Evolutionary conservation across 345 rosid species (phyloP).

Genomic region (Carallia brachiata): DNA sequence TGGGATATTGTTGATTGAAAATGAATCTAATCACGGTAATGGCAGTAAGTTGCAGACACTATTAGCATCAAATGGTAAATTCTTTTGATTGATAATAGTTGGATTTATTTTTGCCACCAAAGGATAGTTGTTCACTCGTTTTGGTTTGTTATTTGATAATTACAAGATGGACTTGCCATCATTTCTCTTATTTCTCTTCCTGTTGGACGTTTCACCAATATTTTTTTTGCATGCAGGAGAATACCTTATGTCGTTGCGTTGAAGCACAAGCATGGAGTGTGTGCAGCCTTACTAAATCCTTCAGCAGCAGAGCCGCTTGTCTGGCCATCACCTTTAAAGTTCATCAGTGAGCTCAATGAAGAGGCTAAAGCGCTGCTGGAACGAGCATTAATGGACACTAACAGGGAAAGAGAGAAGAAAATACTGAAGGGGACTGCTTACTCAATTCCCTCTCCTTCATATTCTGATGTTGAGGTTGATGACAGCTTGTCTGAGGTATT

Average conservation of each 20-base stretch:
- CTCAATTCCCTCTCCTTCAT: slow-evolving; percentile 62
- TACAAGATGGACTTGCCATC: too few species aligned
- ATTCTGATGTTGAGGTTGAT: slow-evolving; percentile 59
- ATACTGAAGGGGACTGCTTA: slow-evolving; percentile 66
- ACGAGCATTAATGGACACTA: slow-evolving; percentile 82
- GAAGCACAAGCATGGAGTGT: slow-evolving; percentile 75
- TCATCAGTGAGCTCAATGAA: slow-evolving; percentile 84
- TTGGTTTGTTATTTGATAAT: too few species aligned
- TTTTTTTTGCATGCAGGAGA: slow-evolving; percentile 49
- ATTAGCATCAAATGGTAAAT: too few species aligned
- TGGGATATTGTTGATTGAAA: neutral
- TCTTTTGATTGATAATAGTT: neutral
- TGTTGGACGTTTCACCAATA: slow-evolving; percentile 1
- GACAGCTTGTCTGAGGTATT: slow-evolving; percentile 86
- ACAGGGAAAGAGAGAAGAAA: slow-evolving; percentile 78
- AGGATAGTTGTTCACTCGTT: too few species aligned
- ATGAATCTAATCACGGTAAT: neutral
- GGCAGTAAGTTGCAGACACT: too few species aligned
- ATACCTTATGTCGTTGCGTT: slow-evolving; percentile 80
- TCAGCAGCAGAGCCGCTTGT: slow-evolving; percentile 93
- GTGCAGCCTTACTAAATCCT: slow-evolving; percentile 88
- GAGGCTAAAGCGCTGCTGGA: slow-evolving; percentile 83
- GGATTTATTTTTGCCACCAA: neutral
- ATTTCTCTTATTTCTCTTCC: neutral
- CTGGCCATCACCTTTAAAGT: slow-evolving; percentile 97